These are phyloP conservation scores for Chiua sp. DNA, from an alignment of 1,284 basidiomycete genomes.

Conservation along the genomic window DNA sequence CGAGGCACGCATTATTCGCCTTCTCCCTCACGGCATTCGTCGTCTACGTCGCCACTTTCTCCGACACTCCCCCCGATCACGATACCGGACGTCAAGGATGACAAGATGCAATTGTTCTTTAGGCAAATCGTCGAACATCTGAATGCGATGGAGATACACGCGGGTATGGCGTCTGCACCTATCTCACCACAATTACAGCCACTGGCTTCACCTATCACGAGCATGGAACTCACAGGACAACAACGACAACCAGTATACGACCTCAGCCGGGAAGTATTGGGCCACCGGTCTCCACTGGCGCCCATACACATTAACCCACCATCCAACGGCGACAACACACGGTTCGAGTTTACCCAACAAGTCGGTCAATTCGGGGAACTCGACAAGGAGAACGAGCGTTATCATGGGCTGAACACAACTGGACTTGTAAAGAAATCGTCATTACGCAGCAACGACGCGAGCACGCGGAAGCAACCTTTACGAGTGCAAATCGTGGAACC, in stretches of 20 bases:
- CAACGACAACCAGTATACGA: slow-evolving; percentile 16
- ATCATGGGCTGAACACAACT: slow-evolving; percentile 16
- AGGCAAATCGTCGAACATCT: slow-evolving; percentile 84
- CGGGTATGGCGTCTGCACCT: slow-evolving; percentile 27
- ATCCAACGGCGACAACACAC: slow-evolving; percentile 2
- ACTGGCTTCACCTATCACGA: slow-evolving; percentile 26
- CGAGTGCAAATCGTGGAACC: slow-evolving; percentile 62
- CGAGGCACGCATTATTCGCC: slow-evolving; percentile 25
- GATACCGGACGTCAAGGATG: slow-evolving; percentile 50
- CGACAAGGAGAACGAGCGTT: slow-evolving; percentile 44
- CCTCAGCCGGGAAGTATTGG: neutral
- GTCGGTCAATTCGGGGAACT: slow-evolving; percentile 28
- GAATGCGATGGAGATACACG: slow-evolving; percentile 65
- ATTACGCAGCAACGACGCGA: slow-evolving; percentile 40
- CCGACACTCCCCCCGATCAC: slow-evolving; percentile 45
- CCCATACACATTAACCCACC: slow-evolving; percentile 6
- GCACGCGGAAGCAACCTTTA: slow-evolving; percentile 24
- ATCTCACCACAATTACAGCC: slow-evolving; percentile 25
- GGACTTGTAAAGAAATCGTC: slow-evolving; percentile 49
- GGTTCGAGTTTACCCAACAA: neutral
- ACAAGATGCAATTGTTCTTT: slow-evolving; percentile 79
- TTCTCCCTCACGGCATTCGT: slow-evolving; percentile 33
- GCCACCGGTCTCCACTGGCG: slow-evolving; percentile 16
- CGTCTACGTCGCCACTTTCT: slow-evolving; percentile 33
- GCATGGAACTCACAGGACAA: slow-evolving; percentile 21